phyloP scores from a whole-genome alignment of 208 protist species.

The Acanthamoeba quina region DNA sequence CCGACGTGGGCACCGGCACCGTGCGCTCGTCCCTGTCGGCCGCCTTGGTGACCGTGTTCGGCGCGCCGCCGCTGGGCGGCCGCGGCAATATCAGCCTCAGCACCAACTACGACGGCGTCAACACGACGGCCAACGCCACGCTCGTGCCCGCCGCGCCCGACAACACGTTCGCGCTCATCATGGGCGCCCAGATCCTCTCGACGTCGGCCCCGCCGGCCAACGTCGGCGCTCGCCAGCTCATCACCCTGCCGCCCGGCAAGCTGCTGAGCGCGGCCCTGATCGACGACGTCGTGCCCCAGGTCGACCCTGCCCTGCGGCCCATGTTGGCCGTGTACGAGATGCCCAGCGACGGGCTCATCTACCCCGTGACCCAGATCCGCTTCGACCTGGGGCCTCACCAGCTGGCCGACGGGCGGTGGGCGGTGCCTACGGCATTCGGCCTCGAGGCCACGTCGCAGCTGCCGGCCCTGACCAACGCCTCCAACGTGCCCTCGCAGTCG shows the following conservation, averaged over 20 bases:
- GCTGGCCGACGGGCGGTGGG: slow-evolving; percentile 7
- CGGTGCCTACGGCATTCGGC: neutral
- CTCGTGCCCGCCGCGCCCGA: slow-evolving; percentile 27
- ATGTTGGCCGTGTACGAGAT: slow-evolving; percentile 20
- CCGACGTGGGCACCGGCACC: neutral
- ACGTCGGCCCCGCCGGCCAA: neutral
- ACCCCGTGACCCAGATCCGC: neutral
- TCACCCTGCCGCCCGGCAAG: slow-evolving; percentile 33
- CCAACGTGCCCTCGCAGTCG: neutral
- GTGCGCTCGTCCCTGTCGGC: neutral
- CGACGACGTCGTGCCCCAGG: neutral
- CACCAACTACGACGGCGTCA: neutral
- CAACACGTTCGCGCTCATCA: slow-evolving; percentile 53
- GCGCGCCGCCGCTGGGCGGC: slow-evolving; percentile 19
- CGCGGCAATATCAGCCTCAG: slow-evolving; percentile 61
- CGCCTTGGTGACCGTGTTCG: slow-evolving; percentile 13
- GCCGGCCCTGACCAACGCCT: slow-evolving; percentile 18
- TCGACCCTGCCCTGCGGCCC: neutral
- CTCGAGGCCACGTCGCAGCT: neutral
- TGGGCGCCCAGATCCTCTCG: slow-evolving; percentile 1
- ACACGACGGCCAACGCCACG: slow-evolving; percentile 12
- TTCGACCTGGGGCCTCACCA: neutral
- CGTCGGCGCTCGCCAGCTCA: neutral
- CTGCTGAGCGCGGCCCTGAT: slow-evolving; percentile 28
- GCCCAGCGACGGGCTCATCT: slow-evolving; percentile 15